These are phyloP conservation scores for Kwoniella mangroviensis DNA, from an alignment of 768 basidiomycete species.

Conservation along the genomic window DNA sequence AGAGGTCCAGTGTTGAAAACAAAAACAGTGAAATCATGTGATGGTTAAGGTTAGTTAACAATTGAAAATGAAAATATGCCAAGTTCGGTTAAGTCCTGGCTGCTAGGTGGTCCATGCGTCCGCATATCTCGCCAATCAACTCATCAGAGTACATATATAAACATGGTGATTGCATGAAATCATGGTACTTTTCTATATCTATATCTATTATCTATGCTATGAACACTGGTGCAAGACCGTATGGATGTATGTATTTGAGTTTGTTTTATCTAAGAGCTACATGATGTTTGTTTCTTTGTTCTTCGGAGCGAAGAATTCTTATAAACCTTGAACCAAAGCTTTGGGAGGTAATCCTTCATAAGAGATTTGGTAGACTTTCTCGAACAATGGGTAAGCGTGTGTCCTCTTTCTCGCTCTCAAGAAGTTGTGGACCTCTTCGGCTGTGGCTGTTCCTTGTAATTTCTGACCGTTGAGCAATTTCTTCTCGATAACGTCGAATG, in stretches of 20 bases:
- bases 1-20: not conserved
- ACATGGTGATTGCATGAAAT: not conserved
- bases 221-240: constrained; percentile 3
- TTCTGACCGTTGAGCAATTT: constrained; percentile 61
- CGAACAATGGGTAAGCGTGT: constrained; percentile 56
- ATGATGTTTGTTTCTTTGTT: constrained; percentile 3
- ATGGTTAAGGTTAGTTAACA: not conserved
- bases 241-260: not conserved
- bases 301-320: constrained; percentile 1
- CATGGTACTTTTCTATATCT: not conserved
- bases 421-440: constrained; percentile 60
- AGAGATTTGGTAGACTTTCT: constrained; percentile 56
- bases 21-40: constrained; percentile 7
- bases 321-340: constrained; percentile 47
- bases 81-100: constrained; percentile 7
- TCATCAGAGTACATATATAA: not conserved
- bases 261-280: constrained; percentile 17
- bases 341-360: constrained; percentile 50
- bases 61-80: constrained; percentile 15
- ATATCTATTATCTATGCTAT: constrained; percentile 27
- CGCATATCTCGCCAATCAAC: not conserved
- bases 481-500: constrained; percentile 60
- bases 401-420: constrained; percentile 56
- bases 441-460: constrained; percentile 61
- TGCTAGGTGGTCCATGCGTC: not conserved